Evolutionary conservation across 139 green algal species (phyloP), one percentile per base, ranked within the genome.

Genomic region (Picochlorum sp.): DNA sequence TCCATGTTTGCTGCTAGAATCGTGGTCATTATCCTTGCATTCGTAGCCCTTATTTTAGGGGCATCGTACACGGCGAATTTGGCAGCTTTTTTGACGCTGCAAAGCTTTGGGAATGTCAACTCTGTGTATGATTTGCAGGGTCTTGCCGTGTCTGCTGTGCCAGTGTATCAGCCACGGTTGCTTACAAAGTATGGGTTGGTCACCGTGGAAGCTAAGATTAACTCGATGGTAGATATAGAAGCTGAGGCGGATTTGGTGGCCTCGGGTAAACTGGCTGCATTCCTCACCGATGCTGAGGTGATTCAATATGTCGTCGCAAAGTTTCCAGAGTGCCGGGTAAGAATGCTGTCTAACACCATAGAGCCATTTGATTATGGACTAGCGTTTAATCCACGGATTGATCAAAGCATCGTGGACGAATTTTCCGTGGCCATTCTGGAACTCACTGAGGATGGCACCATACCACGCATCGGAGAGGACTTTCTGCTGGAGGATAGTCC

Each of bases 1-100:
- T 56, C 60, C 14, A 24, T 28, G 13, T 26, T 66, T 21, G 14
- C 15, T 37, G 60, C 60, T 24, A 41, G 60, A 44, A 58, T 66
- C 7, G 30, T 45, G 15, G 34, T 56, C 10, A 26, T 66, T 58
- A 6, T n/a, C 11, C 47, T 66, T 59, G 16, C 60, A 4, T 58
- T 58, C 1, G 15, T 66, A 0, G 30, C 60, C 3, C 49, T 66
- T 3, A 66, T 66, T 57, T 6, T 66, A 15, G 20, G 23, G 0
- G 15, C 32, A 24, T 58, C 49, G 9, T 66, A 66, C 37, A 66
- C 60, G 18, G 60, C 60, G 34, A 66, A 66, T 41, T 57, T 66
- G 1, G 60, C 60, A 38, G 60, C 60, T 21, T 66, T 66, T 24
- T 58, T 66, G 21, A 66, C 60, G 30, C 11, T 66, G 4, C 15